phyloP scores from a whole-genome alignment of 2,329 filamentous ascomycete genomes.

The Neoascochyta sp. region DNA sequence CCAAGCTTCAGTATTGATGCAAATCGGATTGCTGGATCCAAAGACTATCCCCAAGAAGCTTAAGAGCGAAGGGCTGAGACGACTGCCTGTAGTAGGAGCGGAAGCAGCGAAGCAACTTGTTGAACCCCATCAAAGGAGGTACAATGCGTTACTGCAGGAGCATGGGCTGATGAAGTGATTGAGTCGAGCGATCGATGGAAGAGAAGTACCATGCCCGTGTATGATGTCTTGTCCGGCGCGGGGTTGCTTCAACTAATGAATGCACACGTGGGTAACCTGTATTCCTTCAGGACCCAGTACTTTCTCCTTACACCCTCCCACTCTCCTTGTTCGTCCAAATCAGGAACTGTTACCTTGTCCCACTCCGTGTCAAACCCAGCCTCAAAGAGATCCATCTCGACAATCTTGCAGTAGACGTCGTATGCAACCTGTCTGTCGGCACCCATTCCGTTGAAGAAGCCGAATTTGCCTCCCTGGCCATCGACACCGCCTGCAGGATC shows the following conservation, averaged over 20 bases:
- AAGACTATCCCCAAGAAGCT: constrained; percentile 48
- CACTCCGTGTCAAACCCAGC: constrained; percentile 87
- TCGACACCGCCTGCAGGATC: constrained; percentile 48
- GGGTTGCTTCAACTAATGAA: constrained; percentile 59
- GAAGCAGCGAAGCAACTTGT: constrained; percentile 44
- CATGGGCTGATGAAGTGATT: constrained; percentile 33
- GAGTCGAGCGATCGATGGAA: constrained; percentile 8
- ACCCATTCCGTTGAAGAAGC: constrained; percentile 73
- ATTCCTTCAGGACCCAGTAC: constrained; percentile 84
- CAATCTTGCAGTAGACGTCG: constrained; percentile 87
- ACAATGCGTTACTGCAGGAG: constrained; percentile 39
- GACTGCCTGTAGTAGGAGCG: constrained; percentile 40
- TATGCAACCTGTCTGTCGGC: constrained; percentile 91
- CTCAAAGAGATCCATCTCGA: constrained; percentile 85
- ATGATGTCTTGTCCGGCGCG: constrained; percentile 8
- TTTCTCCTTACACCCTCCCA: constrained; percentile 86
- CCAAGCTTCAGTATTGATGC: constrained; percentile 55
- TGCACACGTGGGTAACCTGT: constrained; percentile 69
- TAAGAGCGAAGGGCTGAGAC: constrained; percentile 39
- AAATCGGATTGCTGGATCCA: constrained; percentile 54
- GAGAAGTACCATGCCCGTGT: neutral
- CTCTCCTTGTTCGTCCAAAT: constrained; percentile 66
- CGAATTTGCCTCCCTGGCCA: constrained; percentile 52
- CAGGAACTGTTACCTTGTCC: constrained; percentile 72
- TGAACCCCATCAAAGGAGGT: constrained; percentile 39